phyloP scores from a whole-genome alignment of 106 monocot species.

The Hemerocallis citrina region DNA sequence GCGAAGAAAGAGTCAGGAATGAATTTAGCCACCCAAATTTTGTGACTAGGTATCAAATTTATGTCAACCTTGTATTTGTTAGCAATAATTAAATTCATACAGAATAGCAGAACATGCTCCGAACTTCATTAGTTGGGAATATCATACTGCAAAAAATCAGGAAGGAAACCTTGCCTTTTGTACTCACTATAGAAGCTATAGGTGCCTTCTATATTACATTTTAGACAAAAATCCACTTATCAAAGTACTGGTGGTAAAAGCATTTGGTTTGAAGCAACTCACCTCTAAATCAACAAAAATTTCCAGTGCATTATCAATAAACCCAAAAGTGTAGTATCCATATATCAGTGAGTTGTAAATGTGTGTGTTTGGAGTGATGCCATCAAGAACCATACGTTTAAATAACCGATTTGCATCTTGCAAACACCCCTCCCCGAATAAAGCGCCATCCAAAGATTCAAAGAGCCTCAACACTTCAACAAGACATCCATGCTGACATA shows the following conservation, averaged over 20 bases:
- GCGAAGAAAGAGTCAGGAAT: too few relatives aligned
- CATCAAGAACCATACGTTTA: constrained; percentile 43
- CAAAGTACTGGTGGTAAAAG: constrained; percentile 68
- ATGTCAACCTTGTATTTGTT: too few relatives aligned
- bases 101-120: too few relatives aligned
- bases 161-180: constrained; percentile 31
- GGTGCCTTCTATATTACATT: constrained; percentile 71
- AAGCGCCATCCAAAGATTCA: constrained; percentile 66
- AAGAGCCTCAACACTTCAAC: constrained; percentile 80
- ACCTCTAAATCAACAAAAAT: constrained; percentile 40
- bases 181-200: constrained; percentile 46
- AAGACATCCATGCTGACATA: constrained; percentile 74
- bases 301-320: constrained; percentile 47
- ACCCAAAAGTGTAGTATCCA: constrained; percentile 64
- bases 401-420: constrained; percentile 64
- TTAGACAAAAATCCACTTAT: constrained; percentile 59
- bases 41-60: too few relatives aligned
- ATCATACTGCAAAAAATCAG: constrained; percentile 69
- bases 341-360: constrained; percentile 65
- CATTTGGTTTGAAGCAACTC: constrained; percentile 44
- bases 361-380: constrained; percentile 51
- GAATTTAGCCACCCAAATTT: too few relatives aligned
- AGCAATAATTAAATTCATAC: too few relatives aligned
- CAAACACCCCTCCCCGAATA: constrained; percentile 68
- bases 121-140: too few relatives aligned